Percentiles rank a stretch among this genome's conserved stretches.
Evolutionary conservation across 2,329 filamentous ascomycete genomes (phyloP).

Genomic region (Verticillium alfalfae): DNA sequence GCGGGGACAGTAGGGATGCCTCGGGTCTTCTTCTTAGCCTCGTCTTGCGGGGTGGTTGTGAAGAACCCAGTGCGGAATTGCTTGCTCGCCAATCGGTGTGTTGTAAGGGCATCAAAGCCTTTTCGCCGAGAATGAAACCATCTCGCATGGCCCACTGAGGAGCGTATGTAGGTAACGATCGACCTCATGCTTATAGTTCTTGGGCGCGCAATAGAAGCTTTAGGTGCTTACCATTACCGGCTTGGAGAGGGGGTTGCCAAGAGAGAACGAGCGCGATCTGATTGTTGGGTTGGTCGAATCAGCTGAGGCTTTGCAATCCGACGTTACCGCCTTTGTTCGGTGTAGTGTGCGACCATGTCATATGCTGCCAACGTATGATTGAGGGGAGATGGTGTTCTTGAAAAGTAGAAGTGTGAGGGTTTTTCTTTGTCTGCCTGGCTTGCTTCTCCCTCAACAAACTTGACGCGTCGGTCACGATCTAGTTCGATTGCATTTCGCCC

Average conservation of each 20-base stretch:
- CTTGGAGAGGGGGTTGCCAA: background rate
- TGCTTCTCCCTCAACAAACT: background rate
- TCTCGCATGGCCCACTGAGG: background rate
- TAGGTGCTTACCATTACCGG: background rate
- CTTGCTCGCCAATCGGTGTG: background rate
- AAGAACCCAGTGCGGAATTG: conserved; percentile 13
- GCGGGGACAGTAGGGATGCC: conserved; percentile 18
- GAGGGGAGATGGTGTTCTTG: background rate
- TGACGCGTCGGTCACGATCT: background rate
- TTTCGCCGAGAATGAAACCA: background rate
- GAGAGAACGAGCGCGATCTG: background rate
- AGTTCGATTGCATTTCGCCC: background rate
- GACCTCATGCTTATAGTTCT: conserved; percentile 1
- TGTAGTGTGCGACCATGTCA: background rate
- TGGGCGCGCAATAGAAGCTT: background rate
- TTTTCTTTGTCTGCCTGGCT: background rate
- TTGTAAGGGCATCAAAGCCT: background rate
- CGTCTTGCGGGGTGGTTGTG: conserved; percentile 9
- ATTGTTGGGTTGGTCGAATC: background rate
- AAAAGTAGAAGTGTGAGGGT: background rate
- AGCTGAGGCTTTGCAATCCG: background rate
- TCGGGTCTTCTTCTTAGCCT: conserved; percentile 9
- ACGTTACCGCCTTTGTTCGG: background rate
- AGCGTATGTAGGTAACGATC: background rate
- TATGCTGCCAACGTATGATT: background rate